These are phyloP conservation scores for Smittium culicis DNA, from an alignment of 371 early-diverging fungal genomes.

Conservation along the genomic window DNA sequence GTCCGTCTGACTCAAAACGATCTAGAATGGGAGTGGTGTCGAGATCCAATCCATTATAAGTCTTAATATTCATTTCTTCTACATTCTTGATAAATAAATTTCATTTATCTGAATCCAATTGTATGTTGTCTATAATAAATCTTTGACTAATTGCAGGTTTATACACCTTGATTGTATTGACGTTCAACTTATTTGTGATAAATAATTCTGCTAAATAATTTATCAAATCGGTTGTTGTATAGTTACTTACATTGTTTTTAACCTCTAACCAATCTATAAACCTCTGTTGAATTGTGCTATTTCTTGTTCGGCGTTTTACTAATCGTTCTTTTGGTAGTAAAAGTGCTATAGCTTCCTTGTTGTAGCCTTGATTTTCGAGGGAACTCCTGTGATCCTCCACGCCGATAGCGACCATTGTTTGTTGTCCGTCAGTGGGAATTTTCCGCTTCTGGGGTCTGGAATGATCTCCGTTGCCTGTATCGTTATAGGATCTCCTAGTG, in stretches of 20 bases:
- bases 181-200: too few species aligned
- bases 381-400: background rate
- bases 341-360: background rate
- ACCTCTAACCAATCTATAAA: too few species aligned
- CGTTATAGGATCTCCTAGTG: background rate
- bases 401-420: background rate
- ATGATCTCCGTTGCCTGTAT: background rate
- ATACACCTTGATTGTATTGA: background rate
- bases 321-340: background rate
- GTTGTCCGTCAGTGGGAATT: background rate
- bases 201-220: too few species aligned
- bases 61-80: constrained; percentile 1
- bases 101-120: background rate
- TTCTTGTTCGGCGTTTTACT: background rate
- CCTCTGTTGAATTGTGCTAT: background rate
- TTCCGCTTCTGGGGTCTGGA: too few species aligned
- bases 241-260: too few species aligned
- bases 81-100: background rate
- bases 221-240: too few species aligned
- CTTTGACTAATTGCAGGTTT: background rate
- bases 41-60: background rate
- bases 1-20: background rate
- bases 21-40: background rate
- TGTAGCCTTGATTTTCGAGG: too few species aligned
- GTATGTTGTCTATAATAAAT: too few species aligned